These are phyloP conservation scores for Vaccinium vitisidaea DNA, from an alignment of 148 eudicot species.

Conservation along the genomic window DNA sequence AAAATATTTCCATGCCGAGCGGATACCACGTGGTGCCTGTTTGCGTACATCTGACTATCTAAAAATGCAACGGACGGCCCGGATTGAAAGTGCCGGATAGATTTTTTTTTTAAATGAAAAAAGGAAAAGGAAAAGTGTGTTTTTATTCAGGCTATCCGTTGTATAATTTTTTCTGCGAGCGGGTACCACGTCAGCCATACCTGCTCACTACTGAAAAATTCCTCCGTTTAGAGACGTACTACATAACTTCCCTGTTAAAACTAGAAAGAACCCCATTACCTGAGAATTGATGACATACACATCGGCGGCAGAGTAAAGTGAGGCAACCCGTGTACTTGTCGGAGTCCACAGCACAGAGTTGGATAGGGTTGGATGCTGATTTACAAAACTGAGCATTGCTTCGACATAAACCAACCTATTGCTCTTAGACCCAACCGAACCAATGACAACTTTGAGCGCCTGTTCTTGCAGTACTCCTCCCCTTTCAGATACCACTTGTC, in stretches of 20 bases:
- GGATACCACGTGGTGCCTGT: no score
- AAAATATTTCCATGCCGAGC: no score
- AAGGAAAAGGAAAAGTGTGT: no score
- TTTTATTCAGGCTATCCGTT: no score
- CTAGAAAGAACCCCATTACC: constrained; percentile 30
- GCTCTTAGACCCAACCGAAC: constrained; percentile 94
- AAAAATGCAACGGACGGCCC: no score
- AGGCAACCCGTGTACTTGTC: constrained; percentile 81
- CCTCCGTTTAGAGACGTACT: no score
- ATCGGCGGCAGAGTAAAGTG: constrained; percentile 95
- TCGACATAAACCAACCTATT: constrained; percentile 76
- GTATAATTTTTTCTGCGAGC: no score
- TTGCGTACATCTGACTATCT: no score
- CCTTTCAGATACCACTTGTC: constrained; percentile 22
- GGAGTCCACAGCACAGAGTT: constrained; percentile 86
- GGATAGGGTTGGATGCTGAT: constrained; percentile 60
- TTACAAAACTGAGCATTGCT: constrained; percentile 55
- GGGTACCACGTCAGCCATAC: no score
- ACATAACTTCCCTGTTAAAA: not conserved
- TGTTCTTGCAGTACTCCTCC: constrained; percentile 31
- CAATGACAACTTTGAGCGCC: constrained; percentile 73
- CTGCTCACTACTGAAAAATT: no score
- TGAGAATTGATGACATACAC: constrained; percentile 86
- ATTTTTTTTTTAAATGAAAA: no score
- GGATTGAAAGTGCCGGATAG: no score